Evolutionary conservation across 805 yeast species (phyloP), one percentile per base, ranked within the genome.

Genomic region (Starmera pachycereana): DNA sequence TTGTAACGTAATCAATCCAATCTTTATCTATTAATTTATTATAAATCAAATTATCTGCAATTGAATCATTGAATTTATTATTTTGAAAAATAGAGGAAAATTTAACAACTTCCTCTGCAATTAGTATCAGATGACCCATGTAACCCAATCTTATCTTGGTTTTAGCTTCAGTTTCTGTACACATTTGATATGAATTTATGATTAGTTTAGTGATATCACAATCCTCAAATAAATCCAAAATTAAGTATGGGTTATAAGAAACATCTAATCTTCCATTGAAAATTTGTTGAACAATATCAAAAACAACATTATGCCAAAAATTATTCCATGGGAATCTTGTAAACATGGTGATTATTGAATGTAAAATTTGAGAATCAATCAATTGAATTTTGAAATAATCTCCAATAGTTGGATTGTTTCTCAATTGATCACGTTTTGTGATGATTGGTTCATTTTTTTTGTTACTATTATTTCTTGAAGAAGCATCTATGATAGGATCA

Each of bases 31-130:
- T 42, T 6, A 54, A 35, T 37, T 45, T 54, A 25, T 38, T 32
- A 38, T 53, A 55, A 32, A 56, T 52, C 27, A 53, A 25, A 5
- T 52, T 54, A 36, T 53, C 57, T 25, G 49, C 41, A 29, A 46
- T 51, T 12, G 39, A 11, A 37, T 54, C 56, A 22, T 52, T 51
- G 35, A 54, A 47, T 29, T 52, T 53, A n/a, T 46, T 41, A 29
- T 37, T 46, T 36, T 54, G 58, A 41, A 53, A 56, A 31, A 41
- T 68, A 5, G 67, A 63, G 6, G 68, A 58, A 56, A 92, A 92
- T 60, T 92, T 92, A 35, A 89, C 96, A 37, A 92, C 92, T 58
- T 92, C 98, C 58, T 92, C 98, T 35, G 96, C 89, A 39, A 92
- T 86, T 33, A 92, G 66, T 4, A 95, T 87, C 44, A 92, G 62